Evolutionary conservation across 2,329 filamentous ascomycete species (phyloP), one percentile per base, ranked within the genome.

Genomic region (Raffaelea albimanens): DNA sequence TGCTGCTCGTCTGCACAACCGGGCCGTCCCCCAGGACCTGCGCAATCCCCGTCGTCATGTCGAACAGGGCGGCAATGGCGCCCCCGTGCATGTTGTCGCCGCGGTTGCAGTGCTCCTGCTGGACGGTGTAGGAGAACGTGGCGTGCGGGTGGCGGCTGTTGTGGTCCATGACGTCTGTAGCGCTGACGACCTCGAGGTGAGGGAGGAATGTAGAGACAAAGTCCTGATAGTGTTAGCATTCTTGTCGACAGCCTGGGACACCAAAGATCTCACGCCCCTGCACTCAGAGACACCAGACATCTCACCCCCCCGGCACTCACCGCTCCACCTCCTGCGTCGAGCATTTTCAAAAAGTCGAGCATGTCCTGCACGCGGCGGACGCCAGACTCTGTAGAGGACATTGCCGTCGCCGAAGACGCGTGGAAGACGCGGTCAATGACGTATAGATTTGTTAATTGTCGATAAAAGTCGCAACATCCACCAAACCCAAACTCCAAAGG

Each of bases 61-160:
- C 85, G 54, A 87, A 82, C 4, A 88, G 63, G 0, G 82, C 82
- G 2, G 84, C 75, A 0, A 78, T 71, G 52, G 78, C 82, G 18
- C 79, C 80, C 46, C 78, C 79, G 57, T 83, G 79, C 47, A 83
- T 63, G 63, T 73, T 82, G 22, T 62, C 61, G 14, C 72, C 49
- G 5, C 68, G 63, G 61, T 82, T 82, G 61, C 67, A 71, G 64
- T 82, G 73, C 3, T 64, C 55, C 0, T 64, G 61, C 48, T 72
- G 68, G 22, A 78, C 70, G 3, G 65, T 72, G 60, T 72, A 75
- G 50, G 63, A 56, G 59, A 78, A 62, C 23, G 55, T 40, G 34
- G 49, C 33, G 31, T 45, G 49, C 10, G 49, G 51, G n/a, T 36
- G 50, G 23, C 31, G 19, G 43, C 38, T 21, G 50, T 50, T 47